Conservation (phyloP, 495 filamentous ascomycete species). For the Xanthoparmelia taractica region DNA sequence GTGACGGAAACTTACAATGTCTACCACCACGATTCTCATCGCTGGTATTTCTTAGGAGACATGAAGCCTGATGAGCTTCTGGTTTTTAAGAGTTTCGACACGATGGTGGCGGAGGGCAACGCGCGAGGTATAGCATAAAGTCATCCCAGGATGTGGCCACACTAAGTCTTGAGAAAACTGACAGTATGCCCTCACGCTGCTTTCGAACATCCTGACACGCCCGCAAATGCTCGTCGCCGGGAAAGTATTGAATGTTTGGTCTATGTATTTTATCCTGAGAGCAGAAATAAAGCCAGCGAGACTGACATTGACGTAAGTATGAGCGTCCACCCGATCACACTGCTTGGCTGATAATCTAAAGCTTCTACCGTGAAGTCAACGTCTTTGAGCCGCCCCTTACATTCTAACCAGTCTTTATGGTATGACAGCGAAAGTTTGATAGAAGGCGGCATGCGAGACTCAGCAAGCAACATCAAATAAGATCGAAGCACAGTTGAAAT, state of each 20-base stretch:
- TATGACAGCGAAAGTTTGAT: neutral
- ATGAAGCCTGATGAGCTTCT: constrained; percentile 28
- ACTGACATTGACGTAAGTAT: neutral
- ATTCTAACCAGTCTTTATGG: neutral
- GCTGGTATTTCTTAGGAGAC: constrained; percentile 29
- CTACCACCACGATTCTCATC: constrained; percentile 19
- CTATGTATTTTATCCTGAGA: neutral
- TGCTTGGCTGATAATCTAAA: neutral
- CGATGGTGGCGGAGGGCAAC: constrained; percentile 31
- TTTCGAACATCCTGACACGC: neutral
- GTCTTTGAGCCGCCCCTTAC: neutral
- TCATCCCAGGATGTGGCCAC: neutral
- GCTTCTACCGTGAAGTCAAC: neutral
- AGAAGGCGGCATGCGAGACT: neutral
- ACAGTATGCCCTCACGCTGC: constrained; percentile 1
- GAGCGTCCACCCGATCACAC: neutral
- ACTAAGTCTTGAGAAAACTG: neutral
- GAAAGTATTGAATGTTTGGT: constrained; percentile 6
- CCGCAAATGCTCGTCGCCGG: neutral
- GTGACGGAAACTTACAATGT: constrained; percentile 11
- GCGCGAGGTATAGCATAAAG: constrained; percentile 9
- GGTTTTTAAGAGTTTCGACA: constrained; percentile 33
- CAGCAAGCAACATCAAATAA: neutral
- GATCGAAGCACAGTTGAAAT: neutral
- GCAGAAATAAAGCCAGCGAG: too few relatives aligned